Conservation (phyloP, 768 basidiomycete genomes). For the Mycena albidolilacea region DNA sequence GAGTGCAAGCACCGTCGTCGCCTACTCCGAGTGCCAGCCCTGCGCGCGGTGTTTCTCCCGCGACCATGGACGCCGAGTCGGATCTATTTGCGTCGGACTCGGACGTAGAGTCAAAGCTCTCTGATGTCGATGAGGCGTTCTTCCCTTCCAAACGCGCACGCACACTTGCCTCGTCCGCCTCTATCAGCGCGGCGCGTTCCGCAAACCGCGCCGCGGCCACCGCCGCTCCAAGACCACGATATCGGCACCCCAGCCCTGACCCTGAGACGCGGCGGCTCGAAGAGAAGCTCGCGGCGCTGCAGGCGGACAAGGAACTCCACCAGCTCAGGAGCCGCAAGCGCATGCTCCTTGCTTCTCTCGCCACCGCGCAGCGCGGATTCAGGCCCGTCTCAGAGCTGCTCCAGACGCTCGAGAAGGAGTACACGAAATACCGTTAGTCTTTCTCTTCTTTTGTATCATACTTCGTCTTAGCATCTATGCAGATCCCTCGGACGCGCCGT, state of each 20-base stretch:
- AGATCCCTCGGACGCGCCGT: not conserved
- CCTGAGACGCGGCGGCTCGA: not conserved
- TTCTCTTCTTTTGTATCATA: not conserved
- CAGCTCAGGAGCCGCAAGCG: not conserved
- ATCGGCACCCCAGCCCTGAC: slow-evolving; percentile 3
- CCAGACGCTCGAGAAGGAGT: slow-evolving; percentile 5
- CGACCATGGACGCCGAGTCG: not conserved
- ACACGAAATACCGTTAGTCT: not conserved
- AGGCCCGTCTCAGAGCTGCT: not conserved
- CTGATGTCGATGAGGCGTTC: not conserved
- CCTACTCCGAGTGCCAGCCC: not conserved
- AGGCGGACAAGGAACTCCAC: slow-evolving; percentile 4
- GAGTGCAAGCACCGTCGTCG: not conserved
- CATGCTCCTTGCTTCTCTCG: not conserved
- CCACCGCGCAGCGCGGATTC: not conserved
- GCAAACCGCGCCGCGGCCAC: not conserved
- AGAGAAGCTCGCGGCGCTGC: slow-evolving; percentile 1
- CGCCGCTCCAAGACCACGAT: not conserved
- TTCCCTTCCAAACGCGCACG: slow-evolving; percentile 17
- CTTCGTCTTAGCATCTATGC: not conserved
- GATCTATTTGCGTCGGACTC: not conserved
- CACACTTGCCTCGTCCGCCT: not conserved
- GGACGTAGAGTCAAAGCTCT: not conserved
- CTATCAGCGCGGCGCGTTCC: not conserved
- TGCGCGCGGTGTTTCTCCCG: too few species aligned